Conservation (phyloP, 164 flowering plant species). For the Stephania cephalantha region DNA sequence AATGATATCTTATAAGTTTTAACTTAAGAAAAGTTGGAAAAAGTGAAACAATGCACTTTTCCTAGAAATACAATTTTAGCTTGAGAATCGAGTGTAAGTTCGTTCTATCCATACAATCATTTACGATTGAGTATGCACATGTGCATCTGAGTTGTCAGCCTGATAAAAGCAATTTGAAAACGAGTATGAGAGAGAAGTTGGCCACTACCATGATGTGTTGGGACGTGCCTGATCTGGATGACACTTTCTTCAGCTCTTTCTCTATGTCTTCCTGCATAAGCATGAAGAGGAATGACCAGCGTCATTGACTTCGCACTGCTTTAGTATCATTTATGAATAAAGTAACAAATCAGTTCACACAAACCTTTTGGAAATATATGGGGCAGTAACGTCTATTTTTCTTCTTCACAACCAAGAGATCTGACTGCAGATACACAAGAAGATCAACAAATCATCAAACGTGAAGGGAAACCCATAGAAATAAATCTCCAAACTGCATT, state of each 20-base stretch:
- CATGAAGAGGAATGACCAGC: conserved; percentile 7
- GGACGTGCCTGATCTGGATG: conserved; percentile 41
- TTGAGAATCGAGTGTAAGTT: background rate
- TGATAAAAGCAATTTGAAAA: background rate
- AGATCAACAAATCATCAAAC: background rate
- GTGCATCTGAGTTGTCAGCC: background rate
- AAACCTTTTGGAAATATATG: conserved; percentile 83
- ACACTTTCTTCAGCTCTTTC: conserved; percentile 55
- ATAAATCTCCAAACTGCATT: background rate
- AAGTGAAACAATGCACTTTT: background rate
- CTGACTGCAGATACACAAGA: conserved; percentile 54
- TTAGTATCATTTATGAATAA: background rate
- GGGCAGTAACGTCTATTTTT: conserved; percentile 80
- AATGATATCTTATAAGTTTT: background rate
- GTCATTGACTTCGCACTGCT: background rate
- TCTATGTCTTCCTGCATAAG: conserved; percentile 83
- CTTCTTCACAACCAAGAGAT: conserved; percentile 78
- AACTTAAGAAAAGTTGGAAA: background rate
- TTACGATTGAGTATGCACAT: background rate
- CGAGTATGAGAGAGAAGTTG: background rate
- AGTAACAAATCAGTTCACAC: conserved; percentile 13
- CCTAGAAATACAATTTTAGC: background rate
- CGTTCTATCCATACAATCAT: background rate
- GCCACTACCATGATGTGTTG: conserved; percentile 67
- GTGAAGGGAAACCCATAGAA: background rate